These are phyloP conservation scores for Mycena polygramma DNA, from an alignment of 768 basidiomycete species.

Conservation along the genomic window DNA sequence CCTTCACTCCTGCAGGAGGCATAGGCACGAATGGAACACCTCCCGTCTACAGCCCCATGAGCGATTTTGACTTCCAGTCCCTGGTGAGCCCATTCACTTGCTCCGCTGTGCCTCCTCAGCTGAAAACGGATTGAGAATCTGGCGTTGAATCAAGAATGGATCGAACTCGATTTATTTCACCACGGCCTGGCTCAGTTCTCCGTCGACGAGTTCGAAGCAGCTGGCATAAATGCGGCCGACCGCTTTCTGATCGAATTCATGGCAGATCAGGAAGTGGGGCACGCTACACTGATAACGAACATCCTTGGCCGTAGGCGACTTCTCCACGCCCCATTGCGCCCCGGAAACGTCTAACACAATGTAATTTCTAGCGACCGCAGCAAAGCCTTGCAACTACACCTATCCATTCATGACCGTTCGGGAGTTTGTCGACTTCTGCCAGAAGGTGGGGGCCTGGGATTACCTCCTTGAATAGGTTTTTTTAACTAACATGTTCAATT, in stretches of 20 bases:
- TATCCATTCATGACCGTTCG: slow-evolving; percentile 69
- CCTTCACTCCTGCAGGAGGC: slow-evolving; percentile 34
- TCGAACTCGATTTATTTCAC: slow-evolving; percentile 73
- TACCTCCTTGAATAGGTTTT: background rate
- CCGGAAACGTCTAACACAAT: background rate
- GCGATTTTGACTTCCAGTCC: slow-evolving; percentile 66
- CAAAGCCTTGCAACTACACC: slow-evolving; percentile 69
- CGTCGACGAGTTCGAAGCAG: slow-evolving; percentile 65
- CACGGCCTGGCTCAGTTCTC: slow-evolving; percentile 68
- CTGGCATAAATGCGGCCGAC: slow-evolving; percentile 66
- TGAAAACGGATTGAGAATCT: slow-evolving; percentile 53
- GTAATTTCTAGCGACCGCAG: slow-evolving; percentile 48
- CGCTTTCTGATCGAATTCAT: slow-evolving; percentile 70
- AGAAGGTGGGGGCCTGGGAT: slow-evolving; percentile 50
- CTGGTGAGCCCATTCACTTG: slow-evolving; percentile 45
- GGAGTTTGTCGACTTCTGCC: slow-evolving; percentile 72
- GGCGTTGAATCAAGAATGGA: slow-evolving; percentile 73
- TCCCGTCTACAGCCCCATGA: slow-evolving; percentile 50
- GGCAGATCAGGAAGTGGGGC: slow-evolving; percentile 75
- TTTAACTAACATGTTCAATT: background rate
- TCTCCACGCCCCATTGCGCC: background rate
- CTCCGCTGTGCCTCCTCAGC: too few species aligned
- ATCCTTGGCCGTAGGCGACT: slow-evolving; percentile 55
- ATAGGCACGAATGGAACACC: slow-evolving; percentile 41
- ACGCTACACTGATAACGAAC: slow-evolving; percentile 67